These are phyloP conservation scores for Ophiostoma ips DNA, from an alignment of 2,329 filamentous ascomycete genomes.

Conservation along the genomic window DNA sequence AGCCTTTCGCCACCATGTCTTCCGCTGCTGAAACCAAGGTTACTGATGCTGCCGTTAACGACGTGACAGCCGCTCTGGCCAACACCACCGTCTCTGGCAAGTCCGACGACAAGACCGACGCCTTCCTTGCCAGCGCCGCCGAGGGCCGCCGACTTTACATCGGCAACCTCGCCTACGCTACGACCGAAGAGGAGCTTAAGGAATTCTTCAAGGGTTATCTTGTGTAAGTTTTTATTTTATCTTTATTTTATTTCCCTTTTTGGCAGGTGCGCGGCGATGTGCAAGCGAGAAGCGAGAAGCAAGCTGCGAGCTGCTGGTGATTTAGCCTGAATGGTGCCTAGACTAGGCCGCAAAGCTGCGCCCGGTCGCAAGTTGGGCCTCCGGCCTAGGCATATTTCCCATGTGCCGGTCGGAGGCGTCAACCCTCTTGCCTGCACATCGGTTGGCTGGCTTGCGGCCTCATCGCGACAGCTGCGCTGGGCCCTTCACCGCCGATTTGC, in stretches of 20 bases:
- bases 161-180: constrained; percentile 99
- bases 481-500: background rate
- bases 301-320: background rate
- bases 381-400: background rate
- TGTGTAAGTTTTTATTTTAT: constrained; percentile 49
- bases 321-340: background rate
- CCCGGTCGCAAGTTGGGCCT: background rate
- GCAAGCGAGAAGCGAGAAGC: background rate
- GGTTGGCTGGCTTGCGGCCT: background rate
- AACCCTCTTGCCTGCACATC: background rate
- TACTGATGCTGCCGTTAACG: constrained; percentile 50
- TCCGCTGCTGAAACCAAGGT: constrained; percentile 53
- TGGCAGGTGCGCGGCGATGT: too few species aligned
- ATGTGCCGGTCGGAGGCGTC: background rate
- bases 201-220: constrained; percentile 99
- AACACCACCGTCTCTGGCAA: constrained; percentile 55
- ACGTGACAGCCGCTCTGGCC: constrained; percentile 61
- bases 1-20: constrained; percentile 58
- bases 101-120: constrained; percentile 53
- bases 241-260: too few species aligned
- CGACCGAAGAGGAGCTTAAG: constrained; percentile 99
- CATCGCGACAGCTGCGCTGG: background rate
- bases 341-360: background rate
- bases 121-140: constrained; percentile 90
- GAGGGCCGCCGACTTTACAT: constrained; percentile 99